Base-by-base conservation (phyloP, 768 basidiomycete species). In the Auriscalpium vulgare region DNA sequence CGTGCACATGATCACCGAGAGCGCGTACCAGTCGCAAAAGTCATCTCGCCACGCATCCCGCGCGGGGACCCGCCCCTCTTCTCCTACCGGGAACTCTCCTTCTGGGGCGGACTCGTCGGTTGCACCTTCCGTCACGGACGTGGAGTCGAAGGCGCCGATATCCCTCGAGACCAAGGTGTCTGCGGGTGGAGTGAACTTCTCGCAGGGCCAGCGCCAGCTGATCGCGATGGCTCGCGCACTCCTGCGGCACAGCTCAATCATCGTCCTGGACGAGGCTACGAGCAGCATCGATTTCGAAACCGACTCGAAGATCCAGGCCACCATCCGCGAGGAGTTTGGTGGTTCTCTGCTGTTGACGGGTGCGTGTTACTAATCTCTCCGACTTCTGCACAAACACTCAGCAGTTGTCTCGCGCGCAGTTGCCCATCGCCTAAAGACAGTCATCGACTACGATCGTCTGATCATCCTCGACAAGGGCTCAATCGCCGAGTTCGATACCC, bases 371-470 rank as follows among this genome's bases (percentile, higher is more conserved):
- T n/a, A n/a, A n/a, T n/a, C n/a, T n/a, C n/a, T n/a, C n/a, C n/a
- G n/a, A n/a, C n/a, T n/a, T n/a, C n/a, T n/a, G n/a, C n/a, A n/a
- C n/a, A n/a, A n/a, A n/a, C n/a, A n/a, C 21, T 21, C 46, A 8
- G 23, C 65, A 59, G 51, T 60, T 58, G 65, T 49, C 64, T 43
- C 8, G 4, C 8, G 40, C 17, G 29, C 54, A 80, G 84, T 91
- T 51, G 87, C 88, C 0, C 88, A 91, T 68, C 78, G 89, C 43
- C 69, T 91, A 56, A 77, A 80, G 53, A 90, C 88, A 1, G 81
- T 91, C 54, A 88, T 89, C 56, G 88, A 94, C 69, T 85, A 94
- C 63, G 85, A 87, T 69, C 75, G 85, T 35, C 70, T 94, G 57
- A 78, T 93, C 57, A 84, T 93, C 9, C 72, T 93, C n/a, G 89